Conservation (phyloP, 768 basidiomycete species). For the Exidia glandulosa region DNA sequence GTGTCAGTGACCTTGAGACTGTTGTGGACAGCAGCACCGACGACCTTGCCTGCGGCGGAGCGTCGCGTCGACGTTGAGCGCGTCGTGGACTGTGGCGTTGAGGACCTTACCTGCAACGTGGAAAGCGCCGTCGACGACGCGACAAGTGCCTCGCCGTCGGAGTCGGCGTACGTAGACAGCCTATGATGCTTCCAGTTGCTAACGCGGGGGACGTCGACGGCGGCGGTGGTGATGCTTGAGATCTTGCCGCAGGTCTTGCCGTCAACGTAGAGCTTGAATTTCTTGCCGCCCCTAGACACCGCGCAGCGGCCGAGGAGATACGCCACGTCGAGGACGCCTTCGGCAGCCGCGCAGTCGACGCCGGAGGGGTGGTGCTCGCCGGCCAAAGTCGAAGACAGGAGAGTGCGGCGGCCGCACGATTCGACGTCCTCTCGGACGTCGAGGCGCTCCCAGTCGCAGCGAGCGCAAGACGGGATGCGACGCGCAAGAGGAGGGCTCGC, state of each 20-base stretch:
- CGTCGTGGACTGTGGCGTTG: too few species aligned
- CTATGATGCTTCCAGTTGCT: neutral
- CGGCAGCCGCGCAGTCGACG: constrained; percentile 37
- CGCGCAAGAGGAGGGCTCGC: neutral
- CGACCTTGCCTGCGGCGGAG: too few species aligned
- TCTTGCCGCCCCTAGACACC: constrained; percentile 34
- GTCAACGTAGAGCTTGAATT: constrained; percentile 14
- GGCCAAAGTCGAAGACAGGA: constrained; percentile 11
- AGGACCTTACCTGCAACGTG: too few species aligned
- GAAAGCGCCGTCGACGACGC: too few species aligned
- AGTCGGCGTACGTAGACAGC: neutral
- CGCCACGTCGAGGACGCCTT: constrained; percentile 37
- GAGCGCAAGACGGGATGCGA: neutral
- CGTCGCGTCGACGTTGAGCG: too few species aligned
- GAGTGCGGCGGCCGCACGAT: constrained; percentile 32
- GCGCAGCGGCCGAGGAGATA: constrained; percentile 33
- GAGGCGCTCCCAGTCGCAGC: neutral
- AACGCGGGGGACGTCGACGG: neutral
- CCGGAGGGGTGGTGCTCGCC: constrained; percentile 18
- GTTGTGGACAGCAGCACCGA: too few species aligned
- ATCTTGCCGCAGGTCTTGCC: constrained; percentile 31
- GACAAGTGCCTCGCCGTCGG: neutral
- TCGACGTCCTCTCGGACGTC: neutral
- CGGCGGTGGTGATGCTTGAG: neutral
- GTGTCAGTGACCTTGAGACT: too few species aligned